A percentile compares a stretch with the other conserved stretches of the same genome.
phyloP scores from a whole-genome alignment of 2,329 filamentous ascomycete species.

The Metarhizium humberi region DNA sequence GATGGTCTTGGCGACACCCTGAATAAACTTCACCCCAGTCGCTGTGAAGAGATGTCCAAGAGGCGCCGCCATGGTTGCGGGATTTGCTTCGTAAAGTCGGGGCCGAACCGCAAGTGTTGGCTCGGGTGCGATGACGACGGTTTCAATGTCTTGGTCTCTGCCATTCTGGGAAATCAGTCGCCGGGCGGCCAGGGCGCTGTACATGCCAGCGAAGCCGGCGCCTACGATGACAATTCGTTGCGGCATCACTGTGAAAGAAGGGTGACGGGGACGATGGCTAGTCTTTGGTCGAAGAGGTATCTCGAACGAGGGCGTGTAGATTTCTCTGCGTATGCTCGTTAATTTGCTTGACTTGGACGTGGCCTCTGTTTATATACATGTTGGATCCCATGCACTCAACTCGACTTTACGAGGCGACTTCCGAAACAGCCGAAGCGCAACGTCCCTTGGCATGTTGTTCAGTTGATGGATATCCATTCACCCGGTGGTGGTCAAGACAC shows the following conservation, averaged over 20 bases:
- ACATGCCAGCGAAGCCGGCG: slow-evolving; percentile 26
- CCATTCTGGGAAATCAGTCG: slow-evolving; percentile 10
- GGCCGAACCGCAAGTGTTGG: no score
- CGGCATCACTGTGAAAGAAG: not conserved
- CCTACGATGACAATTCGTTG: slow-evolving; percentile 17
- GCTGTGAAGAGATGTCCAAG: slow-evolving; percentile 16
- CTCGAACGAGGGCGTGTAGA: not conserved
- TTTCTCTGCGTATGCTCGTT: not conserved
- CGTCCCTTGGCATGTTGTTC: no score
- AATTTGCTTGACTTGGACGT: no score
- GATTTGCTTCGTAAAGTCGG: no score
- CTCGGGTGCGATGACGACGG: no score
- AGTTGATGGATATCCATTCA: no score
- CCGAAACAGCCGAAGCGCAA: no score
- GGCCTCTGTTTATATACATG: no score
- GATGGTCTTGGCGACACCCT: not conserved
- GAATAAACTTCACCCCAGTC: slow-evolving; percentile 17
- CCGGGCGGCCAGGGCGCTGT: slow-evolving; percentile 24
- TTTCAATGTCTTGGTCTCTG: slow-evolving; percentile 1
- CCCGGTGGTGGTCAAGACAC: no score
- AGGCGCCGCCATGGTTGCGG: slow-evolving; percentile 12
- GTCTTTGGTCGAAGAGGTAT: not conserved
- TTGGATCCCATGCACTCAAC: no score
- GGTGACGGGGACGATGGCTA: no score
- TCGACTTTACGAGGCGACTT: no score